Evolutionary conservation across 1,284 basidiomycete genomes (phyloP), one percentile per base, ranked within the genome.

Genomic region (Trichosporon asahii): DNA sequence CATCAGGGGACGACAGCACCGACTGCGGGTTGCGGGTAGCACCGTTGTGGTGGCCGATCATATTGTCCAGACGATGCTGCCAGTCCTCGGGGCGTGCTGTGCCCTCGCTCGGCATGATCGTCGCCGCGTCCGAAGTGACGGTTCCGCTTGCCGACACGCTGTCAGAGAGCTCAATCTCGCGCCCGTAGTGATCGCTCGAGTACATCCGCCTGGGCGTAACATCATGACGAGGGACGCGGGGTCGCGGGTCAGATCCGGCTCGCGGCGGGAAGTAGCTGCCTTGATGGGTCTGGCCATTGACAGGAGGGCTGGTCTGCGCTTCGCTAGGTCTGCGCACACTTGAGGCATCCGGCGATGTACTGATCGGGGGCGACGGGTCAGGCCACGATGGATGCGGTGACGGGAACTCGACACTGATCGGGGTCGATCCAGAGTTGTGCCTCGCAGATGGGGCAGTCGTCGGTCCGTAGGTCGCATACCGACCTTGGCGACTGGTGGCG

Each of bases 11-110:
- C 76, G 33, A 44, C 18, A 6, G 61, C 15, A 64, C 67, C 53
- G 33, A 40, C n/a, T 35, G 35, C 63, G 31, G 29, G 6, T 49
- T 27, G 53, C 55, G 6, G 64, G 60, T 63, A 12, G 68, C 53
- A 1, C 66, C 70, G 15, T 33, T 23, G 40, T 53, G 46, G 3
- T 63, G 18, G 33, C 69, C 66, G 11, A 79, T 72, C 75, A 79
- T 76, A 15, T 74, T 70, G 4, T 70, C 49, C 35, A 81, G 66
- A 37, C 76, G 76, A 15, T 66, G 60, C 14, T 70, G 69, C 76
- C 79, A 80, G 65, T 78, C 74, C 12, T 77, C 74, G n/a, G 77
- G 77, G 29, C 75, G 67, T 9, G 78, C 79, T 35, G 64, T 66
- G 7, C 55, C 64, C 11, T 55, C 33, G 35, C 27, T 40, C 9